Conservation (phyloP, 208 protist genomes). For the Plasmodiophora brassicae region DNA sequence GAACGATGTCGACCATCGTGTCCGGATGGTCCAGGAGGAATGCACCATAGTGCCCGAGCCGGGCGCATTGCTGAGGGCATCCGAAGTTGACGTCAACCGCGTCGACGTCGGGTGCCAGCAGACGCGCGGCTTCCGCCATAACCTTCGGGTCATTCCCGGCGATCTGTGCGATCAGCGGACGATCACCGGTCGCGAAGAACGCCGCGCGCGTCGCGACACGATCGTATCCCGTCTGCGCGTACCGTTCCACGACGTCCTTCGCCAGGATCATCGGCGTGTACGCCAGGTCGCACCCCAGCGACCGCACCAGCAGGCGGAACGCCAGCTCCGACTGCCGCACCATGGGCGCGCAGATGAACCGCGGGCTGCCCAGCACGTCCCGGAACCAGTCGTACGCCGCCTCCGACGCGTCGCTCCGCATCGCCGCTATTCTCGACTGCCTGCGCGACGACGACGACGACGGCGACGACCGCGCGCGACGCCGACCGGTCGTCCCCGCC, state of each 20-base stretch:
- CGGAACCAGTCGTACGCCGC: slow-evolving; percentile 29
- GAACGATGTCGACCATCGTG: neutral
- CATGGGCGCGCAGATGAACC: slow-evolving; percentile 50
- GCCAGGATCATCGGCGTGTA: slow-evolving; percentile 41
- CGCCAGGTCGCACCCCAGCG: neutral
- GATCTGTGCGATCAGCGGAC: slow-evolving; percentile 48
- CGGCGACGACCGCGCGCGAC: too few relatives aligned
- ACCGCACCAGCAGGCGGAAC: slow-evolving; percentile 42
- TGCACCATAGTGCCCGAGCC: slow-evolving; percentile 52
- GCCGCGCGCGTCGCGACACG: neutral
- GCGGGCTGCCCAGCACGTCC: slow-evolving; percentile 22
- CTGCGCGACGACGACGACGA: too few relatives aligned
- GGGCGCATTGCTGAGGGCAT: slow-evolving; percentile 54
- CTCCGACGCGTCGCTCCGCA: too few relatives aligned
- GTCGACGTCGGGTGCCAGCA: slow-evolving; percentile 22
- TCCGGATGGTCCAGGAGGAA: slow-evolving; percentile 49
- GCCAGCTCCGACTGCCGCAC: slow-evolving; percentile 50
- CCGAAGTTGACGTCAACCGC: slow-evolving; percentile 56
- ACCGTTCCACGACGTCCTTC: slow-evolving; percentile 18
- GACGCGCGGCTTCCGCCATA: neutral
- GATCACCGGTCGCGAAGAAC: too few relatives aligned
- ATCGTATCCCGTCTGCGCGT: neutral
- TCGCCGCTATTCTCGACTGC: too few relatives aligned
- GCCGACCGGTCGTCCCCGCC: too few relatives aligned
- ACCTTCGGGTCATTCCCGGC: slow-evolving; percentile 43